Conservation (phyloP, 129 eudicot species). For the Ambrosia trifida region DNA sequence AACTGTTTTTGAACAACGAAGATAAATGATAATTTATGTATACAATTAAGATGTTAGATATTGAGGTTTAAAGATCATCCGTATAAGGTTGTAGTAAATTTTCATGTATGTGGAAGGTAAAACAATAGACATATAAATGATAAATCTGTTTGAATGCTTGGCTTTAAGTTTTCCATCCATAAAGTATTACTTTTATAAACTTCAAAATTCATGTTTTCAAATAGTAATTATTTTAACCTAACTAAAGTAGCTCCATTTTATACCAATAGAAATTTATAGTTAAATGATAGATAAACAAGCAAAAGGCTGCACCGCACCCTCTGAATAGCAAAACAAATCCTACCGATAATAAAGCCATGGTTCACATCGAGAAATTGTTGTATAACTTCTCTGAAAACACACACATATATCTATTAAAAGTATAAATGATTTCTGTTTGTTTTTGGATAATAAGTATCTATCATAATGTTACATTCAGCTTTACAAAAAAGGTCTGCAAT, state of each 20-base stretch:
- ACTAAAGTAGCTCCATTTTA: too few species aligned
- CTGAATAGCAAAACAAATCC: too few species aligned
- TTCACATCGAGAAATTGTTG: too few species aligned
- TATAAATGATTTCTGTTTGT: background rate
- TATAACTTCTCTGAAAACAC: too few species aligned
- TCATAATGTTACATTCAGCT: background rate
- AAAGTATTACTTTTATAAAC: background rate
- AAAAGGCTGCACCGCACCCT: too few species aligned
- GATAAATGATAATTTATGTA: too few species aligned
- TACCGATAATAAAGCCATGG: too few species aligned
- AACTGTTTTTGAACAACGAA: too few species aligned
- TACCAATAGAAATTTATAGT: too few species aligned
- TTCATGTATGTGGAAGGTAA: conserved; percentile 1
- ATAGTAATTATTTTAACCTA: background rate
- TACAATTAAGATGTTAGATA: background rate
- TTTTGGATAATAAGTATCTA: background rate
- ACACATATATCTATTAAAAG: background rate
- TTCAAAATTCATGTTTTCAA: background rate
- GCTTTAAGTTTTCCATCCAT: background rate
- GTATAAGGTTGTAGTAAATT: background rate
- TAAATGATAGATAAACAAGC: too few species aligned
- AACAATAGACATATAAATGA: background rate
- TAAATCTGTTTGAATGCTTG: too few species aligned
- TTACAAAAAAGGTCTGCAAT: conserved; percentile 2
- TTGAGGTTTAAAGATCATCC: background rate